Percentiles rank a stretch among this genome's conserved stretches.
Conservation (phyloP, 805 yeast genomes). For the Myxozyma kluyveri region DNA sequence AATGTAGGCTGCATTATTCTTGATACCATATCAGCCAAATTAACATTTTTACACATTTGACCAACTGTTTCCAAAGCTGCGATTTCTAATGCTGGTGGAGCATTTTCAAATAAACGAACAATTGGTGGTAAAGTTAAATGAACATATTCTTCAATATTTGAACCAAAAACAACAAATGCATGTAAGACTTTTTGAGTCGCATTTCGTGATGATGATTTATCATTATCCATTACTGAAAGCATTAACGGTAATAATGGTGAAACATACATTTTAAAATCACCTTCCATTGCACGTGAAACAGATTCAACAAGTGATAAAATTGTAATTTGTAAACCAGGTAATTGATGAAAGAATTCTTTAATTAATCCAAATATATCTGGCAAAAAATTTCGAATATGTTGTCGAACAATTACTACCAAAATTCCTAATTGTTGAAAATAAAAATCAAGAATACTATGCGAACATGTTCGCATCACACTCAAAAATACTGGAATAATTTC, state of each 20-base stretch:
- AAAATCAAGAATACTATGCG: constrained; percentile 72
- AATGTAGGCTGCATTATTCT: constrained; percentile 83
- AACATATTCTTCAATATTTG: constrained; percentile 81
- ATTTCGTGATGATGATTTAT: constrained; percentile 52
- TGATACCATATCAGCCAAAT: constrained; percentile 82
- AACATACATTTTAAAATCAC: constrained; percentile 83
- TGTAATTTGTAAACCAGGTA: constrained; percentile 66
- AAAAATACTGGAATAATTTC: constrained; percentile 86
- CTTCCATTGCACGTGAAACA: constrained; percentile 80
- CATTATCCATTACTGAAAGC: constrained; percentile 69
- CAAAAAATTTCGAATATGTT: constrained; percentile 82
- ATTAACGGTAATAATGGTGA: constrained; percentile 75
- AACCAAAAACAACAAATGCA: constrained; percentile 82
- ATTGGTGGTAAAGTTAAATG: constrained; percentile 85
- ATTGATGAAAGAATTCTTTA: constrained; percentile 61
- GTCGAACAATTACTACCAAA: constrained; percentile 76
- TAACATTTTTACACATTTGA: constrained; percentile 67
- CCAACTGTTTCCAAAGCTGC: constrained; percentile 84
- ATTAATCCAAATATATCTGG: constrained; percentile 71
- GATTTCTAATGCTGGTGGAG: constrained; percentile 54
- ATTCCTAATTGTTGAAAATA: constrained; percentile 86
- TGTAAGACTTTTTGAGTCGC: constrained; percentile 61
- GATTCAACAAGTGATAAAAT: constrained; percentile 79
- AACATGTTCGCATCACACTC: constrained; percentile 74
- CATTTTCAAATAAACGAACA: constrained; percentile 70